Conservation (phyloP, 2,329 filamentous ascomycete genomes). For the Aspergillus terreus region DNA sequence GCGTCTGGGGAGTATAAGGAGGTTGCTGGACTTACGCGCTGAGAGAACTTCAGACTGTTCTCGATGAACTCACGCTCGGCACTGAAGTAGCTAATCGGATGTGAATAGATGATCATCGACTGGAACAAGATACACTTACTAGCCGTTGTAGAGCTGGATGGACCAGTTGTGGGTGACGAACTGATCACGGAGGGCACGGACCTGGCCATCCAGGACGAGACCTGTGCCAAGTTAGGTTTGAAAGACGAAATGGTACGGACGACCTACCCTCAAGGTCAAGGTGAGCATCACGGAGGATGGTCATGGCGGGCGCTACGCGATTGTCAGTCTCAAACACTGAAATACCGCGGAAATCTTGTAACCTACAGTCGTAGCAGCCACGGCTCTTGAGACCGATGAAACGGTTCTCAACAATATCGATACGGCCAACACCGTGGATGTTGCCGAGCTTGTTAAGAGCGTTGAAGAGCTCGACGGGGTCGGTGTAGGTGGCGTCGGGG, state of each 20-base stretch:
- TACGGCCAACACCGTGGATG: conserved; percentile 70
- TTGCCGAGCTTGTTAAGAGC: conserved; percentile 68
- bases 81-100: conserved; percentile 54
- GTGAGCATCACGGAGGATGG: conserved; percentile 31
- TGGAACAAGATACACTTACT: conserved; percentile 24
- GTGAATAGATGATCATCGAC: conserved; percentile 8
- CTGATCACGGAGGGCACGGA: conserved; percentile 66
- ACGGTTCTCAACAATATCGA: conserved; percentile 80
- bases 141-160: conserved; percentile 56
- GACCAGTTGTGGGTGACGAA: conserved; percentile 65
- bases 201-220: conserved; percentile 64
- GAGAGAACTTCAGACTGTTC: conserved; percentile 57
- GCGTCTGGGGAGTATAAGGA: conserved; percentile 10
- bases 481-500: conserved; percentile 60
- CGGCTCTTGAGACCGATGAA: conserved; percentile 77
- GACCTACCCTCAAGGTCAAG: conserved; percentile 52
- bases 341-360: conserved; percentile 17
- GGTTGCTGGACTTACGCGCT: conserved; percentile 40
- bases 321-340: background rate
- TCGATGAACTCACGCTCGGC: conserved; percentile 70
- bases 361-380: conserved; percentile 68
- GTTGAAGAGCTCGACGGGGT: conserved; percentile 68
- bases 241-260: background rate
- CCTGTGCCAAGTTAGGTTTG: conserved; percentile 33
- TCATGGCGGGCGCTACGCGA: conserved; percentile 26